These are phyloP conservation scores for Brassica balearica DNA, from an alignment of 441 rosid species.

Conservation along the genomic window DNA sequence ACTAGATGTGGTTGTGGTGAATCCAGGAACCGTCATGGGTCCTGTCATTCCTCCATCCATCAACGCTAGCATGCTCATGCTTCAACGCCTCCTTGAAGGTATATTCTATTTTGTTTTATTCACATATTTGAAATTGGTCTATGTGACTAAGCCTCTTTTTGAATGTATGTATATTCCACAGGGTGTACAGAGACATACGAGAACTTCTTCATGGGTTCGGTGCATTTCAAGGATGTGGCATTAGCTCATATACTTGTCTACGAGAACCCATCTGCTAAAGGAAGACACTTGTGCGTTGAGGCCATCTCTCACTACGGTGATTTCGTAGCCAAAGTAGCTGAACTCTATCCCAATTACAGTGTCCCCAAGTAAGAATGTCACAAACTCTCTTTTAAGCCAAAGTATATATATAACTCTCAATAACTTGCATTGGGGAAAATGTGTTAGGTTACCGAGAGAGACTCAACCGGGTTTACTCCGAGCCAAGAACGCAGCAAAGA, in stretches of 20 bases:
- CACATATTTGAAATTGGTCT: not conserved
- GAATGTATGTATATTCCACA: slow-evolving; percentile 30
- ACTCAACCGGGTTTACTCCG: slow-evolving; percentile 81
- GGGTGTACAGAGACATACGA: slow-evolving; percentile 82
- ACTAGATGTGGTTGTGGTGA: slow-evolving; percentile 86
- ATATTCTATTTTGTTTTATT: not conserved
- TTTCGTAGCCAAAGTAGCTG: slow-evolving; percentile 83
- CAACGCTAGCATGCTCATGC: slow-evolving; percentile 85
- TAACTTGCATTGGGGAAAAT: not conserved
- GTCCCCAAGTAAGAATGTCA: slow-evolving; percentile 64
- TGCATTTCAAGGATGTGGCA: slow-evolving; percentile 94
- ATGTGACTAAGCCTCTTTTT: not conserved
- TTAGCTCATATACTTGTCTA: slow-evolving; percentile 83
- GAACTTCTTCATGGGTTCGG: slow-evolving; percentile 83
- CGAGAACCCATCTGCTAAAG: slow-evolving; percentile 74
- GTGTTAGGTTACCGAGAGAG: slow-evolving; percentile 68
- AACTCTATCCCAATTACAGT: slow-evolving; percentile 83
- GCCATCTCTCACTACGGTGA: slow-evolving; percentile 92
- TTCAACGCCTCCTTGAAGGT: slow-evolving; percentile 81
- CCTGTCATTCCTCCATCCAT: slow-evolving; percentile 70
- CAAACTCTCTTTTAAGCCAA: not conserved
- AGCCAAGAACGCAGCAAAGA: slow-evolving; percentile 67
- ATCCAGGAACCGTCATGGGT: slow-evolving; percentile 94
- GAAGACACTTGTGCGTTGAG: slow-evolving; percentile 87
- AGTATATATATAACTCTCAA: not conserved